phyloP scores from a whole-genome alignment of 371 early-diverging fungal genomes.

The Cokeromyces recurvatus region DNA sequence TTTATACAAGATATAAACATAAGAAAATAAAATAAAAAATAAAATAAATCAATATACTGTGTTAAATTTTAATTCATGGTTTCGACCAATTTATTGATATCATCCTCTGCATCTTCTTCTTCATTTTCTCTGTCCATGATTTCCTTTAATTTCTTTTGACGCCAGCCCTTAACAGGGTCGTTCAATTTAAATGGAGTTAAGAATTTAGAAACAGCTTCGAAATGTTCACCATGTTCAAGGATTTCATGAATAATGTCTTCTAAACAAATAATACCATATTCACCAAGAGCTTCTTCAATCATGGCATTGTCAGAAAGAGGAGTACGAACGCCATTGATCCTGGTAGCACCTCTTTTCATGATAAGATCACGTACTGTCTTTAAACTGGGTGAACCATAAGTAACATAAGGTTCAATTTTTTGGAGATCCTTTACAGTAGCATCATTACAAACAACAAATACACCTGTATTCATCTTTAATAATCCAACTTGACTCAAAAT shows the following conservation, averaged over 20 bases:
- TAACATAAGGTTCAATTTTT: constrained; percentile 93
- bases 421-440: constrained; percentile 94
- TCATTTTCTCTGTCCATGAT: constrained; percentile 93
- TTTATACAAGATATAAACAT: too few species aligned
- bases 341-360: constrained; percentile 98
- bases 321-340: constrained; percentile 90
- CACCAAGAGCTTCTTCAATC: constrained; percentile 93
- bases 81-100: constrained; percentile 94
- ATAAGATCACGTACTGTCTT: constrained; percentile 98
- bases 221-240: constrained; percentile 90
- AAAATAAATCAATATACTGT: too few species aligned
- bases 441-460: constrained; percentile 95
- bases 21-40: too few species aligned
- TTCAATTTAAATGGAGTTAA: constrained; percentile 97
- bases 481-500: constrained; percentile 95
- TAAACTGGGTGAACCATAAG: constrained; percentile 93
- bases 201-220: constrained; percentile 82
- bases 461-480: constrained; percentile 95
- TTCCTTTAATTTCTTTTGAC: constrained; percentile 90
- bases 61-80: constrained; percentile 97
- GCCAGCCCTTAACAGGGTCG: constrained; percentile 96
- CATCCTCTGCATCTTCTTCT: constrained; percentile 90
- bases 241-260: constrained; percentile 99
- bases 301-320: constrained; percentile 95
- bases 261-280: constrained; percentile 93